phyloP scores from a whole-genome alignment of 1,284 basidiomycete species.

The Mycena sp. region DNA sequence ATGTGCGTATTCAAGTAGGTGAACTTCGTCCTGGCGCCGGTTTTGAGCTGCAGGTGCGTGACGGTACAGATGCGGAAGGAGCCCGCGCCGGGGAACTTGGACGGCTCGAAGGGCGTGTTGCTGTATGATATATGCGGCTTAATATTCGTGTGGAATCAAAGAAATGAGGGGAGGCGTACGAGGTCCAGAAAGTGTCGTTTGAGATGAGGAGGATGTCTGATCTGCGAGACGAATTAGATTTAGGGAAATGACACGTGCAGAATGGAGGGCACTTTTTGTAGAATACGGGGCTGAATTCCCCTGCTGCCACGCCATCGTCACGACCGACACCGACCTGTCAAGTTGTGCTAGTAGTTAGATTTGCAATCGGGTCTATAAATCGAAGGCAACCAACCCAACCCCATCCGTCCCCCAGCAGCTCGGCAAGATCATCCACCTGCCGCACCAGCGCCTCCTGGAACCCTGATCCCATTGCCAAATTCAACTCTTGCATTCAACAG shows the following conservation, averaged over 20 bases:
- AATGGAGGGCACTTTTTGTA: constrained; percentile 55
- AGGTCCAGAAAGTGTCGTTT: constrained; percentile 64
- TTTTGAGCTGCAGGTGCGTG: constrained; percentile 45
- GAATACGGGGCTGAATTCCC: constrained; percentile 74
- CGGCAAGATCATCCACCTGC: constrained; percentile 65
- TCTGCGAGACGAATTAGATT: constrained; percentile 37
- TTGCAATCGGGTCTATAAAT: background rate
- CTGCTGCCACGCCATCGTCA: constrained; percentile 62
- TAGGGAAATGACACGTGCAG: too few relatives aligned
- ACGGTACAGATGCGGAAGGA: constrained; percentile 62
- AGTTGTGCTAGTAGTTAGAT: too few relatives aligned
- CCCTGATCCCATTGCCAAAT: constrained; percentile 37
- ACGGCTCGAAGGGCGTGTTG: constrained; percentile 58
- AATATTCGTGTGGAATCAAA: too few relatives aligned
- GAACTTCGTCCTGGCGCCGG: constrained; percentile 37
- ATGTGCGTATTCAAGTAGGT: constrained; percentile 61
- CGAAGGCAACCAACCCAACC: constrained; percentile 51
- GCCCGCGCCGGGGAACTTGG: constrained; percentile 62
- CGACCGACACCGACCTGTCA: constrained; percentile 71
- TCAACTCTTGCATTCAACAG: background rate
- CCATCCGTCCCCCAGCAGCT: constrained; percentile 63
- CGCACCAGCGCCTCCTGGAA: constrained; percentile 69
- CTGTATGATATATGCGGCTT: constrained; percentile 32
- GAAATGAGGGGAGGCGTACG: constrained; percentile 38
- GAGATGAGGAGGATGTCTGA: constrained; percentile 48